These are phyloP conservation scores for Leccinum fallax DNA, from an alignment of 1,284 basidiomycete genomes.

Conservation along the genomic window DNA sequence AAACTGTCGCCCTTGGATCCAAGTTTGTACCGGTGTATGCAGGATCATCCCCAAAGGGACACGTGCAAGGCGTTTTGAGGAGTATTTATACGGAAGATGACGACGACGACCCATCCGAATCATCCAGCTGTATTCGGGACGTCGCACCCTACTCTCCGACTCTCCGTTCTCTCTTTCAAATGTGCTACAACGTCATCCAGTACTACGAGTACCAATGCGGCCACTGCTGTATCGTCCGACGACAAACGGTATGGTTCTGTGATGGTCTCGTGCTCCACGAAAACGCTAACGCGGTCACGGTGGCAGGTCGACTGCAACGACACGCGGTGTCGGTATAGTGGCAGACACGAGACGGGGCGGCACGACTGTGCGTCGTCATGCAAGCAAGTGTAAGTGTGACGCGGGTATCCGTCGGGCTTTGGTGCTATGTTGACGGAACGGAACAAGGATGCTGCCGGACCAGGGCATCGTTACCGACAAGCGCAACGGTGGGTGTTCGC, in stretches of 20 bases:
- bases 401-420: not conserved
- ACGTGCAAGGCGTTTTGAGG: slow-evolving; percentile 3
- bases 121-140: slow-evolving; percentile 6
- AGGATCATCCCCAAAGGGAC: slow-evolving; percentile 8
- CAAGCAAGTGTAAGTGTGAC: slow-evolving; percentile 38
- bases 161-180: slow-evolving; percentile 20
- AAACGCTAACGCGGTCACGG: not conserved
- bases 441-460: slow-evolving; percentile 31
- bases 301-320: slow-evolving; percentile 50
- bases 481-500: slow-evolving; percentile 15
- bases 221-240: slow-evolving; percentile 37
- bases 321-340: slow-evolving; percentile 41
- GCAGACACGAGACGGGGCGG: slow-evolving; percentile 32
- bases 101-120: not conserved
- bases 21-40: slow-evolving; percentile 3
- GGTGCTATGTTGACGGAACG: slow-evolving; percentile 16
- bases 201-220: slow-evolving; percentile 40
- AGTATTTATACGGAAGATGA: slow-evolving; percentile 30
- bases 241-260: slow-evolving; percentile 40
- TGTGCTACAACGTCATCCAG: slow-evolving; percentile 47
- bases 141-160: slow-evolving; percentile 1
- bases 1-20: slow-evolving; percentile 2
- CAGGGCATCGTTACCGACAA: slow-evolving; percentile 33
- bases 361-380: slow-evolving; percentile 46
- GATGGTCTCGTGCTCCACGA: not conserved